Evolutionary conservation across 2,329 filamentous ascomycete species (phyloP).

Genomic region (Hymenoscyphus repandus): DNA sequence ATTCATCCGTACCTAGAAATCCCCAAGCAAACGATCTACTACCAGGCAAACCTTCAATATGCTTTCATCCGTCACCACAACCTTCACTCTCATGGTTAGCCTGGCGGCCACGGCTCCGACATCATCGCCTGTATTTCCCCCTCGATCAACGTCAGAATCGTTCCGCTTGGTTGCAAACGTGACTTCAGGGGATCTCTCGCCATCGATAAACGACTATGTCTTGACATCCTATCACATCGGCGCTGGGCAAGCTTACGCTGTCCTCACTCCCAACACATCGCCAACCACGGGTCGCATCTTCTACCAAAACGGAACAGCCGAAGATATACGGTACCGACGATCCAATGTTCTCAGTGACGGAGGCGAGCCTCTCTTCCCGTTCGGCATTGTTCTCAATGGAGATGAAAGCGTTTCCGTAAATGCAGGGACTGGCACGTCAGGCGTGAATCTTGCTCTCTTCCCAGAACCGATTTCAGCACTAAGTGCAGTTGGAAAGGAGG

Average conservation of each 20-base stretch:
- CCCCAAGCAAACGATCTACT: no score
- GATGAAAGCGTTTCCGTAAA: constrained; percentile 33
- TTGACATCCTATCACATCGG: constrained; percentile 40
- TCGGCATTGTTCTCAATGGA: constrained; percentile 33
- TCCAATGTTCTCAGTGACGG: constrained; percentile 38
- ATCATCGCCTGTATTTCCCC: constrained; percentile 11
- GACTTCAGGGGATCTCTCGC: constrained; percentile 36
- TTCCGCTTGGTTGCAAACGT: constrained; percentile 43
- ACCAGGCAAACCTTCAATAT: no score
- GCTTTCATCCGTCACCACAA: no score
- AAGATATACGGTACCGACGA: constrained; percentile 29
- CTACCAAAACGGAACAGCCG: constrained; percentile 45
- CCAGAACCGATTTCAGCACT: constrained; percentile 33
- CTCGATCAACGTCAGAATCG: constrained; percentile 6
- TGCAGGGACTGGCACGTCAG: constrained; percentile 34
- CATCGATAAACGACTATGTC: constrained; percentile 37
- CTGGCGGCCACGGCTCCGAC: no score
- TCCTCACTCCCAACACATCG: constrained; percentile 27
- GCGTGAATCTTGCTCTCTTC: constrained; percentile 33
- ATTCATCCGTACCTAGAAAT: no score
- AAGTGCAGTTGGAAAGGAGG: constrained; percentile 27
- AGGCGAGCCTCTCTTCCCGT: constrained; percentile 35
- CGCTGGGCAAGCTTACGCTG: constrained; percentile 37
- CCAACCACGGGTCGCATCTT: constrained; percentile 33
- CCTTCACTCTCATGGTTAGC: no score